These are phyloP conservation scores for Megacollybia platyphylla DNA, from an alignment of 1,284 basidiomycete genomes.

Conservation along the genomic window DNA sequence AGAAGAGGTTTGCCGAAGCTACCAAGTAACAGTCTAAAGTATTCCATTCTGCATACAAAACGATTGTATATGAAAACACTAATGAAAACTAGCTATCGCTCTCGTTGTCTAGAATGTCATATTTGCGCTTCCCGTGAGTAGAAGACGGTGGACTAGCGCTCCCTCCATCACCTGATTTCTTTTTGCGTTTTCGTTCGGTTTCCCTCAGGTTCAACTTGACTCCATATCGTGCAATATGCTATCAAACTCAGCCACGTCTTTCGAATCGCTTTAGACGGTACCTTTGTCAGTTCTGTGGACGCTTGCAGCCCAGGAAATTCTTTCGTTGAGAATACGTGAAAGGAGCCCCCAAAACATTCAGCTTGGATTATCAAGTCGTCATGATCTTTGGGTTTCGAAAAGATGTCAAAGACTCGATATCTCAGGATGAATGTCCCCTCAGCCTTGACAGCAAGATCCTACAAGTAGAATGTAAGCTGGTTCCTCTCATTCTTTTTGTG, in stretches of 20 bases:
- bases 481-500: neutral
- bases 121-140: neutral
- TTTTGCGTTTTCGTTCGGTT: constrained; percentile 48
- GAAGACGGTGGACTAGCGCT: neutral
- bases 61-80: neutral
- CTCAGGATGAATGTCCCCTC: constrained; percentile 57
- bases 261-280: constrained; percentile 12
- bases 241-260: constrained; percentile 4
- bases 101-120: neutral
- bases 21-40: constrained; percentile 4
- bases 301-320: constrained; percentile 64
- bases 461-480: constrained; percentile 3
- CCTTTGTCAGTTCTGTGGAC: constrained; percentile 68
- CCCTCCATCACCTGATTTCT: constrained; percentile 21
- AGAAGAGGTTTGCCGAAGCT: constrained; percentile 55
- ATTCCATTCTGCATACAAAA: neutral
- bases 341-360: constrained; percentile 56
- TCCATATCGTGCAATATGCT: constrained; percentile 59
- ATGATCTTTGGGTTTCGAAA: constrained; percentile 20
- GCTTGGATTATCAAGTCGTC: constrained; percentile 38
- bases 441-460: constrained; percentile 45
- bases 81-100: neutral
- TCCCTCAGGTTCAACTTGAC: constrained; percentile 62
- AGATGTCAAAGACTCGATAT: constrained; percentile 58
- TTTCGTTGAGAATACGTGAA: constrained; percentile 68